Percentiles rank a stretch among this genome's conserved stretches.
Conservation (phyloP, 2,329 filamentous ascomycete species). For the Venturia aucupariae region DNA sequence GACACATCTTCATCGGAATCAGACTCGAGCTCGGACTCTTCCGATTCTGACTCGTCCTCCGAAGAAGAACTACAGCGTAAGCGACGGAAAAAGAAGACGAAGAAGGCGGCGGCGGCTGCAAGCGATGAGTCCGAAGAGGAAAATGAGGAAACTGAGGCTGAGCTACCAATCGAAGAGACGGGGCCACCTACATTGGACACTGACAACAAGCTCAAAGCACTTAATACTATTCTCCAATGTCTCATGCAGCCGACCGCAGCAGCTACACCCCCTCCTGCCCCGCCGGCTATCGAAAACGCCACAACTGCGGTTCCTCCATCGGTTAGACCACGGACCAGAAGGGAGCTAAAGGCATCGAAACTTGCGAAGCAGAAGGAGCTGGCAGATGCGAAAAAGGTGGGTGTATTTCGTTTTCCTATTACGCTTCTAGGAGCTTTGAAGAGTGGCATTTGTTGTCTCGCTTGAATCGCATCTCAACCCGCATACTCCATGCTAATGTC, state of each 20-base stretch:
- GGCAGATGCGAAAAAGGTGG: slow-evolving; percentile 4
- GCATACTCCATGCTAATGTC: background rate
- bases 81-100: slow-evolving; percentile 17
- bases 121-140: slow-evolving; percentile 17
- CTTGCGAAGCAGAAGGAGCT: background rate
- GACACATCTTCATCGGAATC: slow-evolving; percentile 15
- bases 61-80: slow-evolving; percentile 16
- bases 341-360: background rate
- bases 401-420: background rate
- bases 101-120: slow-evolving; percentile 16
- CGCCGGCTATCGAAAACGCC: background rate
- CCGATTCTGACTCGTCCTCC: slow-evolving; percentile 14
- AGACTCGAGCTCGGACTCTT: slow-evolving; percentile 15
- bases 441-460: background rate
- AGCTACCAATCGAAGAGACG: background rate
- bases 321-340: background rate
- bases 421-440: background rate
- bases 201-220: background rate
- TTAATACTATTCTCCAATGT: background rate
- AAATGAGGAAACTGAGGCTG: background rate
- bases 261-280: background rate
- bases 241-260: background rate
- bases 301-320: background rate
- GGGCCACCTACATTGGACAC: background rate
- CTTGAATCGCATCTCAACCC: background rate